Base-by-base conservation (phyloP, 2,329 filamentous ascomycete species). In the Sporothrix humicola region DNA sequence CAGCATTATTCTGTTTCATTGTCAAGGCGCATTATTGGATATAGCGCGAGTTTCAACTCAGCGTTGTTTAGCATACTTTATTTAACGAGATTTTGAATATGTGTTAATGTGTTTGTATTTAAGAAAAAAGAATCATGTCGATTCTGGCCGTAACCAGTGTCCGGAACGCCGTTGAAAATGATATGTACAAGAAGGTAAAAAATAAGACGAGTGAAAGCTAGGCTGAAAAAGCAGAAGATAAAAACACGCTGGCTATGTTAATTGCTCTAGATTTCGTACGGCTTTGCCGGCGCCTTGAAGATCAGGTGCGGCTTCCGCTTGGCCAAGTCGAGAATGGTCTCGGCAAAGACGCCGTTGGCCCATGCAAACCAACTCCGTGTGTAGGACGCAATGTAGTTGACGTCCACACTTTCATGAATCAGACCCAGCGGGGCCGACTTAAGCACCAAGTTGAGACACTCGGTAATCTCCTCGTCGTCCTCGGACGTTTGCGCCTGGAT, bases 331-430 rank as follows among this genome's bases (percentile, higher is more conserved):
- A 99, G 84, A 63, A 99, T 93, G 0, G 95, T 97, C 81, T 94
- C 91, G 15, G 95, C 94, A 82, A 97, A 98, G 12, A 99, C 94
- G 0, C 94, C 96, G 78, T 99, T 99, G 12, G 96, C 96, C 96
- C 86, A 98, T 2, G 95, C 94, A 81, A 98, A 98, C 95, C 95
- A 98, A 79, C 92, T 94, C n/a, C 94, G 87, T 1, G 95, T 98
- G 81, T 96, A 98, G 26, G 85, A 83, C n/a, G 76, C 75, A 2
- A 84, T 78, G 56, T 82, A 79, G 75, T 95, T 90, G 5, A 98
- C 95, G 78, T 97, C 90, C 56, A 99, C 90, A 78, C 93, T 97
- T 84, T 99, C 96, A 79, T 99, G 95, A 1, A 99, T 87, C 68
- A 99, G 83, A 0, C 96, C 96, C 10, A 97, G 85, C 71, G 86